Percentiles rank a stretch among this genome's conserved stretches.
These are phyloP conservation scores for Pulveroboletus sp. DNA, from an alignment of 768 basidiomycete species.

Conservation along the genomic window DNA sequence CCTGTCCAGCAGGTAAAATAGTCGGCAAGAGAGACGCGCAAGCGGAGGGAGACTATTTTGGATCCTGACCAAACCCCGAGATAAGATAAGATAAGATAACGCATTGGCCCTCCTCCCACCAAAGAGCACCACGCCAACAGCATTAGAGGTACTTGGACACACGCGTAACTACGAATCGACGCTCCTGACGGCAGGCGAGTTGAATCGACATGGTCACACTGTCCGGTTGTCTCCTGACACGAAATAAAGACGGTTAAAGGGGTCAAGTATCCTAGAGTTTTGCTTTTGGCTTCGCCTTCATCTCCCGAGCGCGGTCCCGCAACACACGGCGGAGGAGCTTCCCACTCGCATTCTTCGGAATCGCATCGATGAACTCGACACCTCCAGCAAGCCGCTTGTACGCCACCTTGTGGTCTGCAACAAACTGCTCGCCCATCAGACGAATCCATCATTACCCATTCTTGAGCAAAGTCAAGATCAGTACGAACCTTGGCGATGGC, in stretches of 20 bases:
- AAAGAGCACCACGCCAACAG: too few relatives aligned
- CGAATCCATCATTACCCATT: background rate
- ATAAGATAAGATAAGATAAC: slow-evolving; percentile 27
- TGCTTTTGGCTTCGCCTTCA: slow-evolving; percentile 15
- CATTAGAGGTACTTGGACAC: too few relatives aligned
- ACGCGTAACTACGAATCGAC: too few relatives aligned
- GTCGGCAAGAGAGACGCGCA: slow-evolving; percentile 12
- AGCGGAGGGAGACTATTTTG: background rate
- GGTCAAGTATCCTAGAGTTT: slow-evolving; percentile 16
- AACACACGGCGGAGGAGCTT: slow-evolving; percentile 49
- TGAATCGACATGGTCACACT: too few relatives aligned
- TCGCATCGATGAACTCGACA: slow-evolving; percentile 48
- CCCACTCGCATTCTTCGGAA: slow-evolving; percentile 64
- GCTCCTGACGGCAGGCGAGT: too few relatives aligned
- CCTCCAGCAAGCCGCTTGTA: slow-evolving; percentile 61
- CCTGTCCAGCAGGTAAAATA: background rate
- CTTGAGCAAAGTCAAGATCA: background rate
- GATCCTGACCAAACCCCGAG: background rate
- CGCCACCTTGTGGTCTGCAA: slow-evolving; percentile 47
- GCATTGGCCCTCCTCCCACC: too few relatives aligned
- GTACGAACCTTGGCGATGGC: slow-evolving; percentile 45
- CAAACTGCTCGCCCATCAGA: slow-evolving; percentile 35
- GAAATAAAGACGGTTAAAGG: background rate
- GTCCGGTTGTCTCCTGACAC: too few relatives aligned
- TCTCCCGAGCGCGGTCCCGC: slow-evolving; percentile 44